Evolutionary conservation across 2,329 filamentous ascomycete species (phyloP).

Genomic region (Leptographium lundbergii): DNA sequence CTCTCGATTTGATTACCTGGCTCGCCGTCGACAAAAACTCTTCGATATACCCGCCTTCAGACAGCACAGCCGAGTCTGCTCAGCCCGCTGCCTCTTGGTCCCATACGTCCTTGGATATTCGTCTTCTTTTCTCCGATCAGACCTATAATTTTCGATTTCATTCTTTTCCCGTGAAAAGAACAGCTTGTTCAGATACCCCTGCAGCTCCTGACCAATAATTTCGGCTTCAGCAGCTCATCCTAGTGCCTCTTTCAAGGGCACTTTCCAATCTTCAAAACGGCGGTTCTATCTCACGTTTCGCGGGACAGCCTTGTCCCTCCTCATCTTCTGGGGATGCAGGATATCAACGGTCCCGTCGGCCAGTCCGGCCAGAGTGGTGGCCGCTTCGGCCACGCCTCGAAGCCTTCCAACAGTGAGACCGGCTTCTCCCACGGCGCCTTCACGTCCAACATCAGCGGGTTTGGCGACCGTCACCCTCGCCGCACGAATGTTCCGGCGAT

Average conservation of each 20-base stretch:
- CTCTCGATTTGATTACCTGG: neutral
- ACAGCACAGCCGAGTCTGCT: neutral
- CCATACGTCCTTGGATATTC: neutral
- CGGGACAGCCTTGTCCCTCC: slow-evolving; percentile 80
- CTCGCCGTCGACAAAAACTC: neutral
- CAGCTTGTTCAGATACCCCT: neutral
- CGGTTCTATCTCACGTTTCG: slow-evolving; percentile 62
- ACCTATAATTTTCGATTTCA: neutral
- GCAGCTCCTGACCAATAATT: slow-evolving; percentile 5
- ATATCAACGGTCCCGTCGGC: slow-evolving; percentile 50
- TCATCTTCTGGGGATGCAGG: slow-evolving; percentile 86
- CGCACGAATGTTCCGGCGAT: slow-evolving; percentile 81
- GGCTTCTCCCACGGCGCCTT: slow-evolving; percentile 91
- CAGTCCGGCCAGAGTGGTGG: slow-evolving; percentile 43
- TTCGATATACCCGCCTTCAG: neutral
- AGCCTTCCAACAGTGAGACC: slow-evolving; percentile 71
- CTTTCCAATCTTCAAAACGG: slow-evolving; percentile 61
- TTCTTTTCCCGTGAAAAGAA: neutral
- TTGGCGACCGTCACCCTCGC: slow-evolving; percentile 76
- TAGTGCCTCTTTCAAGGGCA: slow-evolving; percentile 39
- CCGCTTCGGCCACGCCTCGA: slow-evolving; percentile 64
- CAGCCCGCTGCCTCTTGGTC: neutral
- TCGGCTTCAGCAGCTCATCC: slow-evolving; percentile 17
- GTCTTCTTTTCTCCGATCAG: neutral
- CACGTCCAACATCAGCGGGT: slow-evolving; percentile 72